phyloP scores from a whole-genome alignment of 2,329 filamentous ascomycete species.

The Amylocarpus encephaloides region DNA sequence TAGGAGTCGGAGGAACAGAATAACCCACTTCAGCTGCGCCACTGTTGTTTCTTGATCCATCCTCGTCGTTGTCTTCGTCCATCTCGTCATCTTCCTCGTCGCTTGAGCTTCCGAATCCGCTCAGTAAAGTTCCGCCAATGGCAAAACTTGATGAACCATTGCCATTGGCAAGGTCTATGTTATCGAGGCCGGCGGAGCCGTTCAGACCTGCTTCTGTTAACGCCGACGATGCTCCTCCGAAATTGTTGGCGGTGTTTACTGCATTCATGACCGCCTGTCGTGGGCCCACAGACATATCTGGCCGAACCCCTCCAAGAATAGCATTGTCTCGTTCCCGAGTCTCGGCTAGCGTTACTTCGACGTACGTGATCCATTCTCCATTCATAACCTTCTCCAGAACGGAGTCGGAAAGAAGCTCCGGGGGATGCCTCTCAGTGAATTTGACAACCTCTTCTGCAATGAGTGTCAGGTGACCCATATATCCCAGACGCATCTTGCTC shows the following conservation, averaged over 20 bases:
- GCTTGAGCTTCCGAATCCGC: conserved; percentile 89
- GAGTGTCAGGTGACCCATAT: conserved; percentile 96
- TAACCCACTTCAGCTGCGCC: conserved; percentile 49
- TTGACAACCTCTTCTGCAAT: conserved; percentile 98
- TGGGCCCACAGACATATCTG: conserved; percentile 80
- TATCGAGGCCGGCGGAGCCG: conserved; percentile 42
- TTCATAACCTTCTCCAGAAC: conserved; percentile 87
- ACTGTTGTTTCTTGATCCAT: conserved; percentile 39
- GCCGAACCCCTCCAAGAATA: conserved; percentile 91
- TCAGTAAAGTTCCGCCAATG: conserved; percentile 68
- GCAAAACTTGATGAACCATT: conserved; percentile 64
- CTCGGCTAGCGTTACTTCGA: conserved; percentile 86
- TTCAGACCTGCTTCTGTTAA: conserved; percentile 78
- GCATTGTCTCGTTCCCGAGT: conserved; percentile 95
- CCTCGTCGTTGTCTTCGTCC: conserved; percentile 75
- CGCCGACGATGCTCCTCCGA: conserved; percentile 53
- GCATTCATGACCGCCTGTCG: conserved; percentile 57
- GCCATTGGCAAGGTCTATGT: conserved; percentile 62
- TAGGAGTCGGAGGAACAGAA: conserved; percentile 32
- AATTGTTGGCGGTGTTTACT: conserved; percentile 49
- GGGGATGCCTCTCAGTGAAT: conserved; percentile 89
- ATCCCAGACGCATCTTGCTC: conserved; percentile 86
- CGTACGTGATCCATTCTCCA: conserved; percentile 87
- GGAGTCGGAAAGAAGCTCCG: conserved; percentile 74
- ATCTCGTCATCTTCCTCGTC: conserved; percentile 95